Evolutionary conservation across 1,284 basidiomycete genomes (phyloP).

Genomic region (Tremellales sp.): DNA sequence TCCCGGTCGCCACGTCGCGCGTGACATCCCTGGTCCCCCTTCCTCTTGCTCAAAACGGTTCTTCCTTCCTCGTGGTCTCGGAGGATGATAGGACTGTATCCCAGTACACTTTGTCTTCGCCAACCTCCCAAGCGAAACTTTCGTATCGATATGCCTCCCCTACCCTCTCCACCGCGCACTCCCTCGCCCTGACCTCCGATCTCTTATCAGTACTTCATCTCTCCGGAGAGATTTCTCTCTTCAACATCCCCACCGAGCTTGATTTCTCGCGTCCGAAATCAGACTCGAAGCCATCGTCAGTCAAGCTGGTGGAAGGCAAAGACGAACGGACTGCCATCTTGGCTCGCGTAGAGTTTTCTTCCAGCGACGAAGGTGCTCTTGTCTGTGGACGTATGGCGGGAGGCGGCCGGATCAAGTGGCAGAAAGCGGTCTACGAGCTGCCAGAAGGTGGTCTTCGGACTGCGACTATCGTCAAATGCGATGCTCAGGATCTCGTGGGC

Average conservation of each 20-base stretch:
- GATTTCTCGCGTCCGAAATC: conserved; percentile 39
- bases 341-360: conserved; percentile 29
- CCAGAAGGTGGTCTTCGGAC: conserved; percentile 49
- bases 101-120: conserved; percentile 56
- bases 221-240: conserved; percentile 64
- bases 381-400: conserved; percentile 61
- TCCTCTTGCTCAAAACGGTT: conserved; percentile 28
- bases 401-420: conserved; percentile 65
- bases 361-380: conserved; percentile 55
- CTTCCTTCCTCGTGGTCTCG: conserved; percentile 63
- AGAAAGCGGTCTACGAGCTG: conserved; percentile 58
- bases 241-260: conserved; percentile 59
- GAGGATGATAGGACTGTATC: conserved; percentile 70
- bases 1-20: conserved; percentile 43
- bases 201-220: conserved; percentile 61
- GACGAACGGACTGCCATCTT: conserved; percentile 33
- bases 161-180: conserved; percentile 61
- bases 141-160: conserved; percentile 58
- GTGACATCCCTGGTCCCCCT: conserved; percentile 39
- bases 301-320: conserved; percentile 44
- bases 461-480: conserved; percentile 51
- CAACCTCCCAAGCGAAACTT: conserved; percentile 47
- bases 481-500: conserved; percentile 50
- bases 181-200: conserved; percentile 53
- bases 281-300: conserved; percentile 32